Evolutionary conservation across 371 early-diverging fungal genomes (phyloP).

Genomic region (Mortierella sp.): DNA sequence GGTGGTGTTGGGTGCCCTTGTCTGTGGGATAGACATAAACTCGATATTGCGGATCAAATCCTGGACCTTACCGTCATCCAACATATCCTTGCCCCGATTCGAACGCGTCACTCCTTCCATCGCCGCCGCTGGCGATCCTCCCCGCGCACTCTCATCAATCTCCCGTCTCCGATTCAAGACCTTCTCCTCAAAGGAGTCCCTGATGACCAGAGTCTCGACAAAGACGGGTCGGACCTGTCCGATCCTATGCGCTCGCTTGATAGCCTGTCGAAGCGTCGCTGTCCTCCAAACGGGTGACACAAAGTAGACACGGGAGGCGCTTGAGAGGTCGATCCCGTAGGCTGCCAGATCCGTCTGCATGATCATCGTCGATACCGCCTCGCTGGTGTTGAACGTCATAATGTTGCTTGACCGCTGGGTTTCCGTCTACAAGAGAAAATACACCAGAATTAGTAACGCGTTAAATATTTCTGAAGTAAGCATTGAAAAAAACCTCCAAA

Average conservation of each 20-base stretch:
- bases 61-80: constrained; percentile 37
- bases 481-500: no score
- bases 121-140: not conserved
- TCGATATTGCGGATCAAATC: constrained; percentile 25
- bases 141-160: constrained; percentile 21
- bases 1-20: not conserved
- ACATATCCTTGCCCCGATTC: constrained; percentile 2
- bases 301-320: constrained; percentile 81
- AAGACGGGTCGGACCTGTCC: constrained; percentile 85
- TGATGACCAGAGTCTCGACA: constrained; percentile 81
- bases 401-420: constrained; percentile 73
- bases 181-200: constrained; percentile 79
- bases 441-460: no score
- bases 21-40: constrained; percentile 28
- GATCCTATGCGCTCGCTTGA: constrained; percentile 93
- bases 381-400: constrained; percentile 81
- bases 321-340: constrained; percentile 81
- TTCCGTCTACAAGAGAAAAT: constrained; percentile 48
- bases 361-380: constrained; percentile 72
- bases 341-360: constrained; percentile 78
- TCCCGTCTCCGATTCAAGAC: constrained; percentile 63
- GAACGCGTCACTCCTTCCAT: not conserved
- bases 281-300: constrained; percentile 78
- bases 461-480: no score
- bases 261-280: constrained; percentile 78